These are phyloP conservation scores for Comarum palustre DNA, from an alignment of 306 rosid species.

Conservation along the genomic window DNA sequence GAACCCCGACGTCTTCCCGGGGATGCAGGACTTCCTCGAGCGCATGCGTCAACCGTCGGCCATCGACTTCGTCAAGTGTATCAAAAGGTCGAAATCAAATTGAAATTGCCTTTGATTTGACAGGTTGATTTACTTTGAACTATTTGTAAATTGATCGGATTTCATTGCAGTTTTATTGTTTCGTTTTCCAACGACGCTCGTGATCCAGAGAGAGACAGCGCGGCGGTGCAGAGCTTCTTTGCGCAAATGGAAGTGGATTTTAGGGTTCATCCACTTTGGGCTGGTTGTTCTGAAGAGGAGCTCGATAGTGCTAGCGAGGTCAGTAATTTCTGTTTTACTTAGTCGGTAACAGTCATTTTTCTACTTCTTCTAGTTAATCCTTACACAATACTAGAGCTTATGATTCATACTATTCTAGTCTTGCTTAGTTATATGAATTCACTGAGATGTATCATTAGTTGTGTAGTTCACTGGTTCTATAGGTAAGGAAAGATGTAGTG, in stretches of 20 bases:
- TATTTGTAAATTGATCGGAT: not conserved
- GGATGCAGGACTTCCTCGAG: constrained; percentile 86
- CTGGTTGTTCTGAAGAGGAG: constrained; percentile 92
- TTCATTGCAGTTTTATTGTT: constrained; percentile 75
- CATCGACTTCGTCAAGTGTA: constrained; percentile 89
- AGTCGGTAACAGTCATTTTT: not conserved
- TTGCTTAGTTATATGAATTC: not conserved
- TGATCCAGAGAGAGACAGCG: constrained; percentile 85
- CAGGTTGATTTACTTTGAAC: not conserved
- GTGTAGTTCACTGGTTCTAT: too few relatives aligned
- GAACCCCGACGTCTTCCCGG: constrained; percentile 82
- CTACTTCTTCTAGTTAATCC: too few relatives aligned
- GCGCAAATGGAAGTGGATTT: constrained; percentile 87
- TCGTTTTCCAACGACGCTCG: constrained; percentile 82
- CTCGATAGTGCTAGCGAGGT: constrained; percentile 98
- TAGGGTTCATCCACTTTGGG: constrained; percentile 93
- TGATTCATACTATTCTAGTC: not conserved
- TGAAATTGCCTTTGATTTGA: not conserved
- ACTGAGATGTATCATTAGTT: not conserved
- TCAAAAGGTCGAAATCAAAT: constrained; percentile 54
- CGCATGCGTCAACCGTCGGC: constrained; percentile 99
- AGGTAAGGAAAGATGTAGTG: not conserved
- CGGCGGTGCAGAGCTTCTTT: constrained; percentile 71
- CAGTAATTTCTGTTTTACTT: constrained; percentile 31
- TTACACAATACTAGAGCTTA: not conserved